phyloP scores from a whole-genome alignment of 139 green algal genomes.

The Spirogloea muscicola region DNA sequence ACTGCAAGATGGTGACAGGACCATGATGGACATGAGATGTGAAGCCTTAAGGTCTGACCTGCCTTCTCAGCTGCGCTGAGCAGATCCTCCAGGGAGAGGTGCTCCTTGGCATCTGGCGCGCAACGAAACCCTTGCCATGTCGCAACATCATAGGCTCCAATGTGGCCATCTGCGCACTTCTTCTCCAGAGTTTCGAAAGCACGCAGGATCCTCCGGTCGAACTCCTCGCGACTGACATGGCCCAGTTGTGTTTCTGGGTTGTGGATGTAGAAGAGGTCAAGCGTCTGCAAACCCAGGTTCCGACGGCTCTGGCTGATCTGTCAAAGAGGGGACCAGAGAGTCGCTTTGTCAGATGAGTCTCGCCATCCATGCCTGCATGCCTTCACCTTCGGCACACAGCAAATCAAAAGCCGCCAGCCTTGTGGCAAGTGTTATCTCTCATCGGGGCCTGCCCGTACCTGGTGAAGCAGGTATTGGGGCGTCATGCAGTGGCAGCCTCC shows the following conservation, averaged over 20 bases:
- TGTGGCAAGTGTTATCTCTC: too few relatives aligned
- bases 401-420: too few relatives aligned
- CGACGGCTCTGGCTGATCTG: background rate
- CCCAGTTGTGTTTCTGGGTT: conserved; percentile 10
- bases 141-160: conserved; percentile 7
- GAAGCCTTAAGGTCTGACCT: background rate
- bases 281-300: background rate
- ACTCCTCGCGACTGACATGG: background rate
- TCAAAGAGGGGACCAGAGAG: background rate
- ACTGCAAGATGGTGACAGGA: too few relatives aligned
- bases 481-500: conserved; percentile 8
- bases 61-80: background rate
- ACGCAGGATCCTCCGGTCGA: background rate
- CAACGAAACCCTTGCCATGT: conserved; percentile 3
- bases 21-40: too few relatives aligned
- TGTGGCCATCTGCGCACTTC: background rate
- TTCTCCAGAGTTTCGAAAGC: background rate
- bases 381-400: too few relatives aligned
- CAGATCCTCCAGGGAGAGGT: background rate
- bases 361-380: too few relatives aligned
- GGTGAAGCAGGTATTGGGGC: background rate
- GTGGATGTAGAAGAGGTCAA: conserved; percentile 14
- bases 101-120: background rate
- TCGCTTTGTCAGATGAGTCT: too few relatives aligned
- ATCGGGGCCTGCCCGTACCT: background rate